Evolutionary conservation across 495 filamentous ascomycete species (phyloP), one percentile per base, ranked within the genome.

Genomic region (Penicillium riverlandense): DNA sequence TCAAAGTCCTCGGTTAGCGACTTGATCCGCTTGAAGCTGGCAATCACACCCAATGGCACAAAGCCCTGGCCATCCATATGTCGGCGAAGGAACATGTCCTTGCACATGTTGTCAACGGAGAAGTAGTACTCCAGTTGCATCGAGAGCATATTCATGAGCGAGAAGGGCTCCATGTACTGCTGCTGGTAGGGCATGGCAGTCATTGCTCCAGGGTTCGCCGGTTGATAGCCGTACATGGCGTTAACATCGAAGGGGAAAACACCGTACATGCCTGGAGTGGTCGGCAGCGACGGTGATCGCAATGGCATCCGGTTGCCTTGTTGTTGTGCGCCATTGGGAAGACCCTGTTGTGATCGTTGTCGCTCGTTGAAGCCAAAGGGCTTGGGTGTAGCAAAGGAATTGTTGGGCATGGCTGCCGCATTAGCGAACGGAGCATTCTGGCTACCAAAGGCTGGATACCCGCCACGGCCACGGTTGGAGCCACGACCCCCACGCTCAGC

Each of bases 41-140:
- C 83, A 47, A 98, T 81, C 35, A 95, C 70, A 22, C 61, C 62
- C 43, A 98, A 61, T 41, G 76, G 78, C n/a, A 96, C 90, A 58
- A 86, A 98, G 8, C 92, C 92, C 61, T 96, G 84, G 2, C 80
- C 85, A 57, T 98, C 91, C 94, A 98, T 96, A 41, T 88, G 83
- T 48, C 80, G 81, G 29, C 92, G 82, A 28, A 98, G 76, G 64
- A 80, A 97, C 52, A 84, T 75, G 55, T 98, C 92, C 65, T 95
- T 97, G 78, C 87, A 91, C 43, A 96, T 78, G 61, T 97, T 97
- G 51, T 97, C 89, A 8, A 95, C 76, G 0, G 90, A 97, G 67
- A 98, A 92, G 62, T 97, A 98, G 66, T 97, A 97, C 53, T 61
- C 57, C 65, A 96, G 67, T 63, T 96, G 90, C 56, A 79, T 72